Conservation (phyloP, 768 basidiomycete species). For the Phlebiopsis gigantea region DNA sequence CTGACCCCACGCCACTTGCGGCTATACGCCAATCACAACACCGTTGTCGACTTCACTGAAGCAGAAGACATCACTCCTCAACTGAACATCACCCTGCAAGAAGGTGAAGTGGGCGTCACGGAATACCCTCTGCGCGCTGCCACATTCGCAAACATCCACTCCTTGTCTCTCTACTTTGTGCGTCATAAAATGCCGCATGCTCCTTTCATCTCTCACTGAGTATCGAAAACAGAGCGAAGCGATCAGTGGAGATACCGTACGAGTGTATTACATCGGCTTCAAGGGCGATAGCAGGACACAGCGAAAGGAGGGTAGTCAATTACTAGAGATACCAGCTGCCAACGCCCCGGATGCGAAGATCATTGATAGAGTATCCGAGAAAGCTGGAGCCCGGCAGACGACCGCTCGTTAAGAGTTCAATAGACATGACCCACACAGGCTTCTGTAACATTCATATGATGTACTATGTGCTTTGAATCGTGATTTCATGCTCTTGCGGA, state of each 20-base stretch:
- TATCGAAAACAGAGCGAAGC: slow-evolving; percentile 49
- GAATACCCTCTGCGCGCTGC: slow-evolving; percentile 78
- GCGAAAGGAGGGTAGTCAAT: slow-evolving; percentile 54
- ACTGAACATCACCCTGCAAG: slow-evolving; percentile 62
- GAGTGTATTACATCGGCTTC: slow-evolving; percentile 81
- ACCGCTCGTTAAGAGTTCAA: slow-evolving; percentile 41
- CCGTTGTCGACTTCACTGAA: slow-evolving; percentile 74
- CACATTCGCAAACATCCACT: slow-evolving; percentile 70
- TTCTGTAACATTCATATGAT: not conserved
- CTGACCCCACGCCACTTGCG: slow-evolving; percentile 68
- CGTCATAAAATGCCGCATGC: slow-evolving; percentile 29
- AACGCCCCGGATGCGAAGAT: slow-evolving; percentile 71
- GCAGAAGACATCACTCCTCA: slow-evolving; percentile 66
- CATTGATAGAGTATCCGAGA: slow-evolving; percentile 54
- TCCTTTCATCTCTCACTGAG: slow-evolving; percentile 8
- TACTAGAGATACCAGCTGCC: slow-evolving; percentile 73
- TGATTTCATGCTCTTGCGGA: not conserved
- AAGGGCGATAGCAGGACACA: slow-evolving; percentile 60
- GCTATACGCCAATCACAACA: slow-evolving; percentile 68
- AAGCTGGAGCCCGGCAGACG: slow-evolving; percentile 53
- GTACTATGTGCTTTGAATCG: not conserved
- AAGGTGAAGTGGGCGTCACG: slow-evolving; percentile 61
- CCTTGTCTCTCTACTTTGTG: slow-evolving; percentile 77
- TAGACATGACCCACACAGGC: too few species aligned
- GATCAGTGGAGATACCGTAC: slow-evolving; percentile 55